Conservation (phyloP, 495 filamentous ascomycete species). For the Xylaria castorea region DNA sequence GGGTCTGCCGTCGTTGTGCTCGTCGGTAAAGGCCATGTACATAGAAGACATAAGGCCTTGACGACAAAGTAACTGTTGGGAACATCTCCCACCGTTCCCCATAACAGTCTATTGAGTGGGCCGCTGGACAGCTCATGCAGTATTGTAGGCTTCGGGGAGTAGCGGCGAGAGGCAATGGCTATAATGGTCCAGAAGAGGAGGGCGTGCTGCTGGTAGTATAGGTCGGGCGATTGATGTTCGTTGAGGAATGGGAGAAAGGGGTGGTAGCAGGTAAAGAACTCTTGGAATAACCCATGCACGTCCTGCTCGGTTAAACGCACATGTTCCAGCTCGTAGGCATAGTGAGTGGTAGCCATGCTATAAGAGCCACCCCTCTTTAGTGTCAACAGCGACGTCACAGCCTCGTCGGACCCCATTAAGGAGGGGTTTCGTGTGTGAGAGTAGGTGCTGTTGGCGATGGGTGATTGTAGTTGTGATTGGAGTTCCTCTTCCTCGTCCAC, state of each 20-base stretch:
- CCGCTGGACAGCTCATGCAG: constrained; percentile 69
- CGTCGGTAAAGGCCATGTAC: constrained; percentile 88
- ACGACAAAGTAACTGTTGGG: constrained; percentile 90
- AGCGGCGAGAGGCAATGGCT: constrained; percentile 80
- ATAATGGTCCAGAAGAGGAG: constrained; percentile 90
- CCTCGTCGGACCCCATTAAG: constrained; percentile 84
- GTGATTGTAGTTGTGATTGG: constrained; percentile 61
- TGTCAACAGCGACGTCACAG: constrained; percentile 81
- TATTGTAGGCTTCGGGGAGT: constrained; percentile 66
- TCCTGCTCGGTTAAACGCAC: constrained; percentile 76
- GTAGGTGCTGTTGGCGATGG: constrained; percentile 62
- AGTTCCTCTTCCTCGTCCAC: constrained; percentile 60
- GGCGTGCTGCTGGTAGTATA: constrained; percentile 74
- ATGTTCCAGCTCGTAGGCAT: constrained; percentile 69
- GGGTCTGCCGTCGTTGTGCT: constrained; percentile 87
- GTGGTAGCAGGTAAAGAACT: constrained; percentile 84
- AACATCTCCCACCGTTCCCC: constrained; percentile 81
- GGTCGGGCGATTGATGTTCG: constrained; percentile 70
- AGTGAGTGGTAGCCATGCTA: constrained; percentile 54
- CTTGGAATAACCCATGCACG: constrained; percentile 75
- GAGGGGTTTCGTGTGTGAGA: constrained; percentile 61
- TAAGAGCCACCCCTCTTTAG: constrained; percentile 66
- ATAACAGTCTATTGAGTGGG: constrained; percentile 77
- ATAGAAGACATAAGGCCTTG: constrained; percentile 87
- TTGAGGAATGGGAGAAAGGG: constrained; percentile 86